phyloP scores from a whole-genome alignment of 805 yeast species.

The Nakazawaea wyomingensis region DNA sequence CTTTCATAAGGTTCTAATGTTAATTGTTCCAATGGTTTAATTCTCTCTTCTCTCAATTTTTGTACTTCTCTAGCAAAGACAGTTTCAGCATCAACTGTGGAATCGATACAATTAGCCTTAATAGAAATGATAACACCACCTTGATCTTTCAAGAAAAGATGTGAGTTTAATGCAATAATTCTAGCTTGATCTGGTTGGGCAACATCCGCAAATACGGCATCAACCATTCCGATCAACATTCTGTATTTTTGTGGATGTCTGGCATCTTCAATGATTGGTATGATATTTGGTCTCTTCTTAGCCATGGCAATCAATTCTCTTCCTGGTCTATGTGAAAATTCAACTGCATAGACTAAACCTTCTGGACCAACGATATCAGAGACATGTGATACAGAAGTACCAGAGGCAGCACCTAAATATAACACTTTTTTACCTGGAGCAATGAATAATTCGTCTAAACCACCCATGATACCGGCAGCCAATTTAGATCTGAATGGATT shows the following conservation, averaged over 20 bases:
- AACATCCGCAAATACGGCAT: conserved; percentile 97
- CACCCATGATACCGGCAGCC: conserved; percentile 99
- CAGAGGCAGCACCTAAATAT: conserved; percentile 98
- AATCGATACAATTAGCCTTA: conserved; percentile 99
- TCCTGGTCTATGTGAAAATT: conserved; percentile 99
- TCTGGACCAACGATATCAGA: conserved; percentile 98
- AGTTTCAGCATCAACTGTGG: conserved; percentile 98
- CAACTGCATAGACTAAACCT: conserved; percentile 98
- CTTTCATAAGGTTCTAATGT: conserved; percentile 99
- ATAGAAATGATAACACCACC: conserved; percentile 99
- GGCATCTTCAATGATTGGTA: conserved; percentile 99
- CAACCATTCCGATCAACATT: conserved; percentile 99
- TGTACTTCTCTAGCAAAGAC: conserved; percentile 99
- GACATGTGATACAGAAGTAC: conserved; percentile 98
- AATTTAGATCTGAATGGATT: conserved; percentile 99
- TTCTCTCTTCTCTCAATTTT: conserved; percentile 97
- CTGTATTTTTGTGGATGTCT: conserved; percentile 99
- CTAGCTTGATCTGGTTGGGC: conserved; percentile 99
- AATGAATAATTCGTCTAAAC: conserved; percentile 95
- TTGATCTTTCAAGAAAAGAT: conserved; percentile 94
- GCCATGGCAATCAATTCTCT: conserved; percentile 99
- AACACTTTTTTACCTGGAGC: conserved; percentile 98
- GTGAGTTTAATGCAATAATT: conserved; percentile 97
- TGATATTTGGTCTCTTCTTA: conserved; percentile 98
- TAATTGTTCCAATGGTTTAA: conserved; percentile 97